Conservation (phyloP, 768 basidiomycete species). For the Trametes punicea region DNA sequence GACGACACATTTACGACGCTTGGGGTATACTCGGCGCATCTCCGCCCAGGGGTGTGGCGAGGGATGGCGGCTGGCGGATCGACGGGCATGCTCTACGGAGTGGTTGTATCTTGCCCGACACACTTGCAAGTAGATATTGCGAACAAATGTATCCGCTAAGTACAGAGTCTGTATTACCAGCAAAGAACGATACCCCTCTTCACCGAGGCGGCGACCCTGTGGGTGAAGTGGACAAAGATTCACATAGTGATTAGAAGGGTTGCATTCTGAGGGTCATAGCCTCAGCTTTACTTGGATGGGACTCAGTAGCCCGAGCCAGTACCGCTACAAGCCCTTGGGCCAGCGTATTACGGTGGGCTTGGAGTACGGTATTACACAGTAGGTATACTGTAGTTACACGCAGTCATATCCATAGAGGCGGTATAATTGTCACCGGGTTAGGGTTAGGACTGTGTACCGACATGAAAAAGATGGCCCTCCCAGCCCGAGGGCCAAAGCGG, state of each 20-base stretch:
- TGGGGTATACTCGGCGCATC: background rate
- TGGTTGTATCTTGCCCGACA: slow-evolving; percentile 1
- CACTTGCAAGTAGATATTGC: slow-evolving; percentile 6
- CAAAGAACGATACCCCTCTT: slow-evolving; percentile 6
- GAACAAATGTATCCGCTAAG: slow-evolving; percentile 16
- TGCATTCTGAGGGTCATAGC: no score
- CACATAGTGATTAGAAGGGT: no score
- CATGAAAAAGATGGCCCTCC: slow-evolving; percentile 18
- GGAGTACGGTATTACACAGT: no score
- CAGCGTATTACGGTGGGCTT: no score
- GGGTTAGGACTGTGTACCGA: slow-evolving; percentile 8
- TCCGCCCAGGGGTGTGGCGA: background rate
- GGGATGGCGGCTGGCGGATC: background rate
- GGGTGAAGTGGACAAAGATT: no score
- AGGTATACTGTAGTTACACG: no score
- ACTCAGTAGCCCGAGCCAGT: no score
- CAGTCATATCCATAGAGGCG: no score
- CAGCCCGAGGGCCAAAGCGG: slow-evolving; percentile 24
- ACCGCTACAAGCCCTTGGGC: no score
- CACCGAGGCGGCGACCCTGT: background rate
- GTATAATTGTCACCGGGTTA: slow-evolving; percentile 5
- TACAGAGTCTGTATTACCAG: slow-evolving; percentile 13
- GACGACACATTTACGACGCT: background rate
- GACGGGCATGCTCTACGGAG: background rate
- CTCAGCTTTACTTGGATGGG: no score